These are phyloP conservation scores for Calamus simplicifolius DNA, from an alignment of 176 grass and related monocot genomes.

Conservation along the genomic window DNA sequence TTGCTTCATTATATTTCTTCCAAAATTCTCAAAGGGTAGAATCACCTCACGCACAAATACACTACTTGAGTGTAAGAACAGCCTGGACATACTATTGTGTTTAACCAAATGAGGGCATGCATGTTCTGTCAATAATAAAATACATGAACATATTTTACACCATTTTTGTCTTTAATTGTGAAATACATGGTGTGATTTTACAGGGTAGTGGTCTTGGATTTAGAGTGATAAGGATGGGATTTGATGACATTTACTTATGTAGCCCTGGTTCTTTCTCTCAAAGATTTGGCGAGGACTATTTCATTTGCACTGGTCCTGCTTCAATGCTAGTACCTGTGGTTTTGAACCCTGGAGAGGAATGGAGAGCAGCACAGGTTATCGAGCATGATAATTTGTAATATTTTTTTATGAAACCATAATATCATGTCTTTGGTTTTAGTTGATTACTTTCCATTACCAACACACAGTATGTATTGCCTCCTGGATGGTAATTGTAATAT, in stretches of 20 bases:
- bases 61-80: too few relatives aligned
- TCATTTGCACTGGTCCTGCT: conserved; percentile 70
- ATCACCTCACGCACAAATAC: too few relatives aligned
- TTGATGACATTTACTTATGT: conserved; percentile 68
- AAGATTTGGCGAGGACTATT: conserved; percentile 57
- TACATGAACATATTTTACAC: too few relatives aligned
- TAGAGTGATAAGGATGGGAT: conserved; percentile 85
- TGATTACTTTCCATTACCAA: too few relatives aligned
- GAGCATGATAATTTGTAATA: conserved; percentile 94
- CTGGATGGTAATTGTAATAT: too few relatives aligned
- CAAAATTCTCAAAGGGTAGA: too few relatives aligned
- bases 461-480: too few relatives aligned
- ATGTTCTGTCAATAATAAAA: too few relatives aligned
- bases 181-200: background rate
- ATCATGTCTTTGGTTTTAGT: too few relatives aligned
- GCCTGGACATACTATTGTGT: too few relatives aligned
- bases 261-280: conserved; percentile 57
- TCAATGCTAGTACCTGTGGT: conserved; percentile 83
- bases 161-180: background rate
- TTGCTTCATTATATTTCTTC: too few relatives aligned
- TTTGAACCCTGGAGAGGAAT: conserved; percentile 60
- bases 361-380: conserved; percentile 82
- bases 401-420: background rate
- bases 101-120: too few relatives aligned
- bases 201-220: conserved; percentile 80